Conservation (phyloP, 148 eudicot genomes). For the Silene conica region DNA sequence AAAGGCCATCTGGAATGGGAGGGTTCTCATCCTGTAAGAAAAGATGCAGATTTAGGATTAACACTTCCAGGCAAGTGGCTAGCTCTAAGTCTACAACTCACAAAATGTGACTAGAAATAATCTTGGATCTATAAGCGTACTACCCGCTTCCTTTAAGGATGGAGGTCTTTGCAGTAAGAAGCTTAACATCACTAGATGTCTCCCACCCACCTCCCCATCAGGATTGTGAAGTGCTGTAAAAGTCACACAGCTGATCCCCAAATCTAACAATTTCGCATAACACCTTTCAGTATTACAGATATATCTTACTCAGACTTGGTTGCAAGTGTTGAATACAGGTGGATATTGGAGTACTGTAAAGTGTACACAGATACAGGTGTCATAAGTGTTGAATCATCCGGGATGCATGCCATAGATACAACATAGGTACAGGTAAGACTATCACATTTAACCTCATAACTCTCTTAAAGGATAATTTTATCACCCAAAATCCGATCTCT, state of each 20-base stretch:
- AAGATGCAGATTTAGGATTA: constrained; percentile 1
- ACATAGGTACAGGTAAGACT: background rate
- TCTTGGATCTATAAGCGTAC: constrained; percentile 4
- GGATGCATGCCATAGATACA: background rate
- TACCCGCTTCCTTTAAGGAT: background rate
- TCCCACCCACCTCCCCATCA: background rate
- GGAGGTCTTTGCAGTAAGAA: background rate
- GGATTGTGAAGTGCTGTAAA: background rate
- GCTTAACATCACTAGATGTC: constrained; percentile 2
- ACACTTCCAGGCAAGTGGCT: background rate
- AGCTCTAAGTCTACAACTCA: background rate
- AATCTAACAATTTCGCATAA: background rate
- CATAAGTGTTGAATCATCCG: too few species aligned
- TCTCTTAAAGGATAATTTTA: background rate
- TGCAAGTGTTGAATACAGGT: background rate
- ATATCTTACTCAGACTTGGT: background rate
- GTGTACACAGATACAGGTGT: too few species aligned
- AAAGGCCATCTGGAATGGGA: constrained; percentile 93
- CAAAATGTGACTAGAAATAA: background rate
- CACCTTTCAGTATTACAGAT: background rate
- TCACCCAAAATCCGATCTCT: background rate
- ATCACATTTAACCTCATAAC: background rate
- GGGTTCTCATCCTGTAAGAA: constrained; percentile 84
- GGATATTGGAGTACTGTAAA: background rate
- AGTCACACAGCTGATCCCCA: background rate